Base-by-base conservation (phyloP, 2,329 filamentous ascomycete species). In the Cylindrodendrum hubeiense region DNA sequence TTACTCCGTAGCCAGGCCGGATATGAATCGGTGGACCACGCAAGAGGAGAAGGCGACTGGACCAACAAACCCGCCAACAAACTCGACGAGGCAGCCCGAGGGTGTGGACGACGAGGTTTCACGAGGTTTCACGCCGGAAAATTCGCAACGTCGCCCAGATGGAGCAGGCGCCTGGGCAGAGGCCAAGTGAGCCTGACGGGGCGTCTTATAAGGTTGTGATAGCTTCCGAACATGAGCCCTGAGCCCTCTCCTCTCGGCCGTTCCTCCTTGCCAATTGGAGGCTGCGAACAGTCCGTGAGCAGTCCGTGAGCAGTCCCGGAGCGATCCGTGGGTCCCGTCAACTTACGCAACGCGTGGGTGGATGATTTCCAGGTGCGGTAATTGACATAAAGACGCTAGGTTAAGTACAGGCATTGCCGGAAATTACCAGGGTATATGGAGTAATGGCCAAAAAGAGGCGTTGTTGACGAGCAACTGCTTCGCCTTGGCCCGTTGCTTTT, bases 391-490 rank as follows among this genome's bases (percentile, higher is more conserved):
- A 68, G 39, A 56, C 47, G 55, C 58, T 37, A 51, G 46, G 30
- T 15, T 39, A 50, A 52, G 54, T 64, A 60, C 37, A 65, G 58
- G 57, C 60, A 47, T 46, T 49, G 33, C 60, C 61, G 63, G 66
- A 69, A 64, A 69, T 68, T 64, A 47, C 47, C 47, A 71, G 54
- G 66, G 41, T 37, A 51, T 60, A 49, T 58, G 50, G 21, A 56
- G 46, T 51, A 21, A 34, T 52, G 61, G 47, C 41, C 15, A 50
- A 55, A 30, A 56, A 57, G 53, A 49, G 34, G 37, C 60, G 52
- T 43, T 41, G 46, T 39, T 52, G 49, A 46, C 39, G 53, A 63
- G n/a, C 21, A 58, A 41, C 46, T 28, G 26, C 55, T 15, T 37
- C 22, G 46, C 33, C 30, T 50, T 43, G 22, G 33, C 33, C 28